Conservation (phyloP, 805 yeast genomes). For the Myxozyma neotropica region DNA sequence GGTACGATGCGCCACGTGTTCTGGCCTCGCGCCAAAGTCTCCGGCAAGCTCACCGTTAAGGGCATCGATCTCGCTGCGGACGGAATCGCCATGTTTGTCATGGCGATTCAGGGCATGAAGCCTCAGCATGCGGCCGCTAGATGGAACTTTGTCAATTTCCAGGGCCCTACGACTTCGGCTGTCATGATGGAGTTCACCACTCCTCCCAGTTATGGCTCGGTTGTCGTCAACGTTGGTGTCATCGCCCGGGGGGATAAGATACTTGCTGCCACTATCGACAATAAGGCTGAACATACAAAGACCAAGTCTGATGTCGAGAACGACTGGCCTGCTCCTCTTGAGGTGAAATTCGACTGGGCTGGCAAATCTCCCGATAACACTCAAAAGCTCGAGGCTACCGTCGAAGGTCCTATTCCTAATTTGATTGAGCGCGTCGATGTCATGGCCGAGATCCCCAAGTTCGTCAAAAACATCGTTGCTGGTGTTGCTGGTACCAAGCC, state of each 20-base stretch:
- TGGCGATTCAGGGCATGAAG: slow-evolving; percentile 98
- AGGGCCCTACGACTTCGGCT: slow-evolving; percentile 70
- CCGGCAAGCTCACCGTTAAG: slow-evolving; percentile 62
- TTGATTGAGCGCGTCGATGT: slow-evolving; percentile 92
- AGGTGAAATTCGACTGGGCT: slow-evolving; percentile 59
- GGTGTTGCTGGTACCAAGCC: slow-evolving; percentile 97
- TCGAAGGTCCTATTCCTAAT: slow-evolving; percentile 59
- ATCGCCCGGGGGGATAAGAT: slow-evolving; percentile 66
- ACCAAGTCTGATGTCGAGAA: slow-evolving; percentile 64
- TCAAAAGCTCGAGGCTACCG: slow-evolving; percentile 39
- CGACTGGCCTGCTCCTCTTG: slow-evolving; percentile 88
- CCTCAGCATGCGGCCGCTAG: slow-evolving; percentile 98
- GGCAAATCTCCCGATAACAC: slow-evolving; percentile 55
- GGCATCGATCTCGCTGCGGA: slow-evolving; percentile 44
- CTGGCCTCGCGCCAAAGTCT: slow-evolving; percentile 86
- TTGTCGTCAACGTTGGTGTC: slow-evolving; percentile 79
- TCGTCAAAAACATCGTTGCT: slow-evolving; percentile 88
- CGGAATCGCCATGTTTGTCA: slow-evolving; percentile 74
- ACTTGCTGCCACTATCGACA: slow-evolving; percentile 65
- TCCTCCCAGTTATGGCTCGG: slow-evolving; percentile 82
- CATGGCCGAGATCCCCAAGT: slow-evolving; percentile 93
- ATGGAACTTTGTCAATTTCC: slow-evolving; percentile 94
- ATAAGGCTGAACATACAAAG: slow-evolving; percentile 61
- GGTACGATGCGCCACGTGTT: slow-evolving; percentile 94
- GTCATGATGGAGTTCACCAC: slow-evolving; percentile 95